Conservation (phyloP, 208 protist species). For the Acanthamoeba sp. region DNA sequence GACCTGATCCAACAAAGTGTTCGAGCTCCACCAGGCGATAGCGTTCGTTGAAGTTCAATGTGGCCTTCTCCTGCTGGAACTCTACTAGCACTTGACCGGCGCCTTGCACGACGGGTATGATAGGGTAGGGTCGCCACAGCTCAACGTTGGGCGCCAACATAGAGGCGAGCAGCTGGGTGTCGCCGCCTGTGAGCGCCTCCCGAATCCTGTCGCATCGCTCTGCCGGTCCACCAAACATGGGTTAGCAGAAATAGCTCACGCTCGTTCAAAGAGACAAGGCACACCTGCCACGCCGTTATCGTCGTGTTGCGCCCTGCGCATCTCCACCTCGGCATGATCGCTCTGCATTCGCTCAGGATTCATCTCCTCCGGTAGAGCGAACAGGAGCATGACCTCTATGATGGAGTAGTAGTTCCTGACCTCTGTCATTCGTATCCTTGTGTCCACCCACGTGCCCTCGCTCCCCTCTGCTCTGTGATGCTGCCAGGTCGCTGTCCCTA, state of each 20-base stretch:
- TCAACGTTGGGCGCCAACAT: background rate
- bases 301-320: background rate
- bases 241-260: too few relatives aligned
- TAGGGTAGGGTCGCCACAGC: background rate
- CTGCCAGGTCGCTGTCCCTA: background rate
- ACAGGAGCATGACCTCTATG: background rate
- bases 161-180: background rate
- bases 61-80: background rate
- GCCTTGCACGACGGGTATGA: background rate
- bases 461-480: too few relatives aligned
- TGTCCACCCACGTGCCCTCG: background rate
- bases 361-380: background rate
- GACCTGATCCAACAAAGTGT: background rate
- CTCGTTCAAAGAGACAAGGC: too few relatives aligned
- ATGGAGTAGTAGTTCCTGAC: slow-evolving; percentile 27
- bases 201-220: background rate
- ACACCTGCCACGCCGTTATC: background rate
- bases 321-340: background rate
- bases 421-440: background rate
- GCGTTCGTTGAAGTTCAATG: background rate
- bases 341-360: background rate
- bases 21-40: background rate
- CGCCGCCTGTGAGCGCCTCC: background rate
- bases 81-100: background rate
- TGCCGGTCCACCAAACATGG: background rate